phyloP scores from a whole-genome alignment of 2,329 filamentous ascomycete genomes.

The Epichloe bromicola region DNA sequence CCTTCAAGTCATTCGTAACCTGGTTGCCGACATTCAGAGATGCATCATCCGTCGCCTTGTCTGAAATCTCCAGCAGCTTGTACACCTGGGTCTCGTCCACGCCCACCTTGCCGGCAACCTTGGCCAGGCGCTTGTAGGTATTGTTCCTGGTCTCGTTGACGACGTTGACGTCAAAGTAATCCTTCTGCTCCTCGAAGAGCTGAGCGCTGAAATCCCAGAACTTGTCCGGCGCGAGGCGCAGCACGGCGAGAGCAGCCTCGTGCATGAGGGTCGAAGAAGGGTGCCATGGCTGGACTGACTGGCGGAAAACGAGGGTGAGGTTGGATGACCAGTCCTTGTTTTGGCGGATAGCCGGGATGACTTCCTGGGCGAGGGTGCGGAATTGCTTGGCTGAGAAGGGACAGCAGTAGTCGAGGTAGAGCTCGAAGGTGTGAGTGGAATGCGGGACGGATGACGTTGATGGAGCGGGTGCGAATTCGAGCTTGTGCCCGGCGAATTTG shows the following conservation, averaged over 20 bases:
- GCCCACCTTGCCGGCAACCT: conserved; percentile 55
- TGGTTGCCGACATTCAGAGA: conserved; percentile 65
- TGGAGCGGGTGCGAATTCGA: conserved; percentile 32
- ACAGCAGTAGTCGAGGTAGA: conserved; percentile 84
- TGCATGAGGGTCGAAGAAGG: conserved; percentile 69
- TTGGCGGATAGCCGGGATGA: conserved; percentile 50
- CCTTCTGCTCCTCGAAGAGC: conserved; percentile 51
- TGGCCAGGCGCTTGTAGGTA: conserved; percentile 69
- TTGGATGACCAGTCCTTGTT: conserved; percentile 42
- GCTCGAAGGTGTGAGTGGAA: conserved; percentile 45
- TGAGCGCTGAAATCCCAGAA: conserved; percentile 71
- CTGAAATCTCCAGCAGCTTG: conserved; percentile 52
- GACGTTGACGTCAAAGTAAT: conserved; percentile 75
- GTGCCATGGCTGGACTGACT: conserved; percentile 92
- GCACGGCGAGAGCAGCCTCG: conserved; percentile 74
- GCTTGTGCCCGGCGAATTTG: conserved; percentile 62
- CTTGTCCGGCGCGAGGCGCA: conserved; percentile 52
- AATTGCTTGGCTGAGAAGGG: conserved; percentile 60
- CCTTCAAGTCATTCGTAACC: conserved; percentile 75
- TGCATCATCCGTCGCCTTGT: conserved; percentile 54
- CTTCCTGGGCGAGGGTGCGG: conserved; percentile 55
- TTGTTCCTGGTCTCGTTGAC: conserved; percentile 74
- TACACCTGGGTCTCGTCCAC: conserved; percentile 60
- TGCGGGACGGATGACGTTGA: conserved; percentile 24
- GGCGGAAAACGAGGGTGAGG: conserved; percentile 71